Evolutionary conservation across 1,139 yeast species (phyloP).

Genomic region (Saccharomycopsis hybrid): DNA sequence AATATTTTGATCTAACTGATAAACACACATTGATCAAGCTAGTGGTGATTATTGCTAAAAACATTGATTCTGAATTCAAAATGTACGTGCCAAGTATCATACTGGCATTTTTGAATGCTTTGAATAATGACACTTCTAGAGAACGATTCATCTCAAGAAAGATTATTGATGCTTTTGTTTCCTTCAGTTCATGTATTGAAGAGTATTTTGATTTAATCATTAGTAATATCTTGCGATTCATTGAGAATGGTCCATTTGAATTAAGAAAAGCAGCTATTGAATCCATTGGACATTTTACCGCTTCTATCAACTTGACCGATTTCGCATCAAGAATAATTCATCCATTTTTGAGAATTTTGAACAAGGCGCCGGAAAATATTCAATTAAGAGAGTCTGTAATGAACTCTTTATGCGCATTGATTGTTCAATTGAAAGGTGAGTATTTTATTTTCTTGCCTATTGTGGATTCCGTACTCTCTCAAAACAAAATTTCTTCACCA

Average conservation of each 20-base stretch:
- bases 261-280: slow-evolving; percentile 74
- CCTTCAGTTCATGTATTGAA: slow-evolving; percentile 81
- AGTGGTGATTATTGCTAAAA: slow-evolving; percentile 77
- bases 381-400: slow-evolving; percentile 61
- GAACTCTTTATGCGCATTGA: slow-evolving; percentile 73
- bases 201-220: slow-evolving; percentile 82
- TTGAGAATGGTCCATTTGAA: slow-evolving; percentile 54
- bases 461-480: slow-evolving; percentile 62
- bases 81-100: slow-evolving; percentile 72
- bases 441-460: slow-evolving; percentile 85
- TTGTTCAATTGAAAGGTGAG: slow-evolving; percentile 78
- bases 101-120: slow-evolving; percentile 66
- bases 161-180: slow-evolving; percentile 80
- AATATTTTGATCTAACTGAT: slow-evolving; percentile 66
- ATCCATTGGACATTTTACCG: slow-evolving; percentile 76
- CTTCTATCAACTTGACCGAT: slow-evolving; percentile 68
- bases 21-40: slow-evolving; percentile 71
- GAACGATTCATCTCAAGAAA: slow-evolving; percentile 63
- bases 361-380: slow-evolving; percentile 40
- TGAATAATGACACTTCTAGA: slow-evolving; percentile 53
- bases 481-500: slow-evolving; percentile 61
- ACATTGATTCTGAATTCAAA: slow-evolving; percentile 89
- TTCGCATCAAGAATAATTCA: slow-evolving; percentile 90
- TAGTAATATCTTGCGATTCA: slow-evolving; percentile 75
- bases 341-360: slow-evolving; percentile 70